Evolutionary conservation across 2,329 filamentous ascomycete species (phyloP).

Genomic region (Pseudogymnoascus sp.): DNA sequence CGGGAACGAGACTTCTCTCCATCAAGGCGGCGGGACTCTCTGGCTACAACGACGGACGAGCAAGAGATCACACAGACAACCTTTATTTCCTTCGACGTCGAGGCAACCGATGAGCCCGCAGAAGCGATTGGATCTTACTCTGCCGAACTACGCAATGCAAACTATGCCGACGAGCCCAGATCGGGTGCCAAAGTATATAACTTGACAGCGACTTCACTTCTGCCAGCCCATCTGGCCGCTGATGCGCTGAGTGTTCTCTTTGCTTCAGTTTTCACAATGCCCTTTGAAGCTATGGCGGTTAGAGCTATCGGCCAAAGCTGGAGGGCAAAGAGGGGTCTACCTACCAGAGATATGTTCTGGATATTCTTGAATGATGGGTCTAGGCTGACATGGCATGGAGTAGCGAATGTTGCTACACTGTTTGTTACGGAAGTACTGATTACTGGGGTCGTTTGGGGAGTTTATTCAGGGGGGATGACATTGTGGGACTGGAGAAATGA

Average conservation of each 20-base stretch:
- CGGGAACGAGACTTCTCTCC: constrained; percentile 13
- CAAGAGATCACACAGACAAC: constrained; percentile 25
- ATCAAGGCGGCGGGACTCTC: constrained; percentile 17
- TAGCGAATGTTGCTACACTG: not conserved
- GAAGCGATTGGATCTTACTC: constrained; percentile 24
- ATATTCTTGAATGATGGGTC: not conserved
- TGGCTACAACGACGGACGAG: constrained; percentile 26
- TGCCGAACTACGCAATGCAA: constrained; percentile 29
- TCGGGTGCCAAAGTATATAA: constrained; percentile 20
- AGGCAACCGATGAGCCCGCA: constrained; percentile 20
- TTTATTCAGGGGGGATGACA: not conserved
- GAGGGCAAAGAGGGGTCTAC: not conserved
- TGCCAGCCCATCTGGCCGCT: constrained; percentile 28
- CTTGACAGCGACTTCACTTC: constrained; percentile 28
- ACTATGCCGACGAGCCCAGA: constrained; percentile 19
- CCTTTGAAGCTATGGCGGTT: constrained; percentile 27
- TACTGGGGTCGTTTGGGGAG: not conserved
- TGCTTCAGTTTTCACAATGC: constrained; percentile 23
- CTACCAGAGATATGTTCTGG: not conserved
- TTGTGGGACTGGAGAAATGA: not conserved
- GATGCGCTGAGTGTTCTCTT: constrained; percentile 26
- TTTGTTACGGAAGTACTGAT: not conserved
- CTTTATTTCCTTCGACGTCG: constrained; percentile 30
- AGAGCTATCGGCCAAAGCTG: constrained; percentile 21
- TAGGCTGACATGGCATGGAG: not conserved